Conservation (phyloP, 2,329 filamentous ascomycete species). For the Paracoccidioides brasiliensis region DNA sequence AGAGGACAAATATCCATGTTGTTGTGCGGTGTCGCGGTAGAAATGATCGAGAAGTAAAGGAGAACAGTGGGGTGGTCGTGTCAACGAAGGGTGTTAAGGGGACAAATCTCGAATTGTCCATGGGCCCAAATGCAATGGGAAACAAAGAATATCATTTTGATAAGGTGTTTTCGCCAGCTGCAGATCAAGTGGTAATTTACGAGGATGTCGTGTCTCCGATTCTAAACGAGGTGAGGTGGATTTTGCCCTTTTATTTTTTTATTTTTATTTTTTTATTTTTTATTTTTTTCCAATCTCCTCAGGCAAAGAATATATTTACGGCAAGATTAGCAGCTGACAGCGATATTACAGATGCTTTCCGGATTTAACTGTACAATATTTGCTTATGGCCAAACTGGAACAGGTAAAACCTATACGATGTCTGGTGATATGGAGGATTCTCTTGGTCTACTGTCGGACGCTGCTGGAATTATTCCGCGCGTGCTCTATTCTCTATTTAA, state of each 20-base stretch:
- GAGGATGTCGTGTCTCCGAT: conserved; percentile 93
- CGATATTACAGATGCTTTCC: conserved; percentile 56
- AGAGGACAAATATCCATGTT: conserved; percentile 80
- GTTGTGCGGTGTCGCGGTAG: conserved; percentile 89
- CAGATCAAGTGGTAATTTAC: conserved; percentile 86
- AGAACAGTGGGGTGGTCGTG: conserved; percentile 90
- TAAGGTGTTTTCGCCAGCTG: conserved; percentile 88
- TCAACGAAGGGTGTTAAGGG: conserved; percentile 79
- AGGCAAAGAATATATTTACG: too few relatives aligned
- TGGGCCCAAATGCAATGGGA: conserved; percentile 82
- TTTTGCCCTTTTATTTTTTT: not conserved
- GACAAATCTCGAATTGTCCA: conserved; percentile 69
- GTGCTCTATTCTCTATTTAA: conserved; percentile 77
- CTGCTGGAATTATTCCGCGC: conserved; percentile 87
- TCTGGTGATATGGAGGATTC: conserved; percentile 91
- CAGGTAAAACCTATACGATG: conserved; percentile 99
- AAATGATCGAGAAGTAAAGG: conserved; percentile 80
- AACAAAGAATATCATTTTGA: conserved; percentile 97
- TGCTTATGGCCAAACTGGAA: conserved; percentile 94
- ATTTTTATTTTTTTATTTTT: too few relatives aligned
- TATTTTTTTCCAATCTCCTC: too few relatives aligned
- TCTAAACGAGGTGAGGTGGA: conserved; percentile 61
- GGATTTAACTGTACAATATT: conserved; percentile 99
- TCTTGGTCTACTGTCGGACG: conserved; percentile 72
- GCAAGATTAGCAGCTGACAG: conserved; percentile 5